Conservation (phyloP, 2,329 filamentous ascomycete genomes). For the Delphinella strobiligena region DNA sequence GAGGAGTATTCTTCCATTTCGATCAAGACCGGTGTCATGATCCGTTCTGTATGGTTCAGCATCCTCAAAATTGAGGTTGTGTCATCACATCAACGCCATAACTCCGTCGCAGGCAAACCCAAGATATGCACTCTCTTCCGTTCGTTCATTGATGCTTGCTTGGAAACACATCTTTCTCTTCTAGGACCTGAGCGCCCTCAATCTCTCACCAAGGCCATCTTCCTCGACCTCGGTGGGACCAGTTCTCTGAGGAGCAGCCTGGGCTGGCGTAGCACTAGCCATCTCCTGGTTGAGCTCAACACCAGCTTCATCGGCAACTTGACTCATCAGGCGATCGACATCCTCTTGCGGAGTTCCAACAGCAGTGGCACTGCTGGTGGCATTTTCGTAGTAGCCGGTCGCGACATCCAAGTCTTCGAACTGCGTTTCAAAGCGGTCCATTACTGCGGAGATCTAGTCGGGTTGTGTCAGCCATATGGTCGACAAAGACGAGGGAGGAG, state of each 20-base stretch:
- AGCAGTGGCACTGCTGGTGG: conserved; percentile 66
- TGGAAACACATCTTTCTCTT: too few species aligned
- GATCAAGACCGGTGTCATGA: too few species aligned
- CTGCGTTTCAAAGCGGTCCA: conserved; percentile 53
- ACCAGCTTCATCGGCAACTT: conserved; percentile 79
- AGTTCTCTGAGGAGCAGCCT: conserved; percentile 33
- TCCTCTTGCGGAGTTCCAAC: conserved; percentile 68
- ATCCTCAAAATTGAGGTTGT: too few species aligned
- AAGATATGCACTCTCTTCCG: too few species aligned
- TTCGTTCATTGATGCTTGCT: too few species aligned
- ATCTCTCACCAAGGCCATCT: conserved; percentile 53
- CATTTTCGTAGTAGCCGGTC: conserved; percentile 68
- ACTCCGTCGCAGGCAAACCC: too few species aligned
- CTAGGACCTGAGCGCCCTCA: conserved; percentile 40
- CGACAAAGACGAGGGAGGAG: too few species aligned
- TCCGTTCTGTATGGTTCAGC: too few species aligned
- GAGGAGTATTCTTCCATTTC: too few species aligned
- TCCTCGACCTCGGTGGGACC: conserved; percentile 69
- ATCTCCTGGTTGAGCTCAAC: conserved; percentile 72
- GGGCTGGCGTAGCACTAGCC: conserved; percentile 43
- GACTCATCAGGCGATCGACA: conserved; percentile 72
- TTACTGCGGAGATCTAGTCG: conserved; percentile 49
- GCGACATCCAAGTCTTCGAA: conserved; percentile 41
- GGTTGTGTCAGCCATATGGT: too few species aligned
- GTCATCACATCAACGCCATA: too few species aligned